Percentiles rank a stretch among this genome's conserved stretches.
phyloP scores from a whole-genome alignment of 139 green algal species.

The Chlorella sp. region DNA sequence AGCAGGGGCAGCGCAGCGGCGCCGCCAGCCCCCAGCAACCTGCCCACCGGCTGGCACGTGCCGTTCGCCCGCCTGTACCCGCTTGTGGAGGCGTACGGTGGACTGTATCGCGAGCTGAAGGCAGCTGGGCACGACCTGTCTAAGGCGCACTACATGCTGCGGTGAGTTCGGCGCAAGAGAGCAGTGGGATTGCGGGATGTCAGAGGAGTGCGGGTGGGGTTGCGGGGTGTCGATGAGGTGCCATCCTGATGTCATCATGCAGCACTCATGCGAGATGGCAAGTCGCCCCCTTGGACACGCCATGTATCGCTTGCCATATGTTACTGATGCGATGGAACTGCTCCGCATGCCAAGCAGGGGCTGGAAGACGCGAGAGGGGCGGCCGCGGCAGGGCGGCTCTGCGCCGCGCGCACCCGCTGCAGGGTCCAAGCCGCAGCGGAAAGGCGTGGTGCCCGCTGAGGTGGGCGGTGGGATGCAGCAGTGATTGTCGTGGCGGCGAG shows the following conservation, averaged over 20 bases:
- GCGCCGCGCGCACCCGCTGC: not conserved
- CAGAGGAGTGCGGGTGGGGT: too few species aligned
- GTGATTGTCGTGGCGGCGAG: too few species aligned
- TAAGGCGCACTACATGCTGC: constrained; percentile 28
- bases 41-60: constrained; percentile 13
- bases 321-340: too few species aligned
- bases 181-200: too few species aligned
- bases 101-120: constrained; percentile 32
- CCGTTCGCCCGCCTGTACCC: not conserved
- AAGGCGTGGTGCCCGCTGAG: constrained; percentile 7
- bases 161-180: not conserved
- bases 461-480: too few species aligned
- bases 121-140: constrained; percentile 10
- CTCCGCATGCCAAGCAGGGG: not conserved
- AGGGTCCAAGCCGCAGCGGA: not conserved
- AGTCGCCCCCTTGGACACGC: too few species aligned
- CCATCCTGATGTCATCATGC: not conserved
- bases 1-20: not conserved
- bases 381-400: not conserved
- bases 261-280: too few species aligned
- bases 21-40: not conserved
- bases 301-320: too few species aligned
- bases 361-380: constrained; percentile 34
- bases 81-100: constrained; percentile 24
- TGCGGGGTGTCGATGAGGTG: too few species aligned